phyloP scores from a whole-genome alignment of 768 basidiomycete genomes.

The Mycena haematopus region DNA sequence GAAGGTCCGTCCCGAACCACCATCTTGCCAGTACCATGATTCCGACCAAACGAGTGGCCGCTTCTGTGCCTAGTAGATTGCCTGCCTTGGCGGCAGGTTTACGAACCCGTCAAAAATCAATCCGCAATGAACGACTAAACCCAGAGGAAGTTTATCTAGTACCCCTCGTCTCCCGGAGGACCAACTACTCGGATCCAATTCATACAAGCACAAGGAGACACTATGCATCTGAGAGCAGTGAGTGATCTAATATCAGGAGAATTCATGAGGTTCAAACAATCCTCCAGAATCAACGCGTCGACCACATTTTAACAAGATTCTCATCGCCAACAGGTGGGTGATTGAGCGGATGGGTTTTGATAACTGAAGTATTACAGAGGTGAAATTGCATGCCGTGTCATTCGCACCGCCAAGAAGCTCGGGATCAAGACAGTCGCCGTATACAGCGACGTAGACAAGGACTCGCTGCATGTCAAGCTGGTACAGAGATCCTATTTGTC shows the following conservation, averaged over 20 bases:
- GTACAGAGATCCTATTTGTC: slow-evolving; percentile 43
- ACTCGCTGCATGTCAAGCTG: slow-evolving; percentile 83
- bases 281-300: slow-evolving; percentile 32
- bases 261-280: neutral
- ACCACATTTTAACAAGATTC: slow-evolving; percentile 87
- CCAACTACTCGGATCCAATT: slow-evolving; percentile 8
- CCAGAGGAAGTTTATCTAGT: neutral
- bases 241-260: slow-evolving; percentile 20
- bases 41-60: slow-evolving; percentile 43
- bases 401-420: slow-evolving; percentile 85
- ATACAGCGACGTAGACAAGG: slow-evolving; percentile 85
- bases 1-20: neutral
- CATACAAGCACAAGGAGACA: slow-evolving; percentile 1
- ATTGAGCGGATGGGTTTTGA: neutral
- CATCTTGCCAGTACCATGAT: slow-evolving; percentile 36
- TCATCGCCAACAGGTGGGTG: slow-evolving; percentile 85
- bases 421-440: slow-evolving; percentile 94
- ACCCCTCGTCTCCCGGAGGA: slow-evolving; percentile 13
- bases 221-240: slow-evolving; percentile 41
- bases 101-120: slow-evolving; percentile 16
- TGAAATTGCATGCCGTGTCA: slow-evolving; percentile 95
- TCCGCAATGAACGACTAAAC: slow-evolving; percentile 7
- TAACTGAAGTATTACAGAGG: slow-evolving; percentile 56
- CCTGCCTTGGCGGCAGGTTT: slow-evolving; percentile 26
- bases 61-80: slow-evolving; percentile 34